Conservation (phyloP, 164 flowering plant genomes). For the Chimonanthus praecox region DNA sequence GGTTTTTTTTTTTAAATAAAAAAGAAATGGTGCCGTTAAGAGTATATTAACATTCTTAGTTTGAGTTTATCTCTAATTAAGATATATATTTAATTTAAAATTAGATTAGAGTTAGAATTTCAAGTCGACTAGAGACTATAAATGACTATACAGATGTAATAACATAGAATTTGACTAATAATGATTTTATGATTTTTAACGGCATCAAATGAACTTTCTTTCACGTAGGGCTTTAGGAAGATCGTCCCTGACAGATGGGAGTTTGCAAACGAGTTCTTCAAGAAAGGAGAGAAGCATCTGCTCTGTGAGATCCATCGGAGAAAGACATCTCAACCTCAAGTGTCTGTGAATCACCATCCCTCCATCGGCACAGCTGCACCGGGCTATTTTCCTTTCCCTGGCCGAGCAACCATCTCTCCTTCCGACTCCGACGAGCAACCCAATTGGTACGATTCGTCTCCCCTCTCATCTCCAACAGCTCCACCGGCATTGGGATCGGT, state of each 20-base stretch:
- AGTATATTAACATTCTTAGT: too few relatives aligned
- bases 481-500: slow-evolving; percentile 13
- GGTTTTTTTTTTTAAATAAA: too few relatives aligned
- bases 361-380: slow-evolving; percentile 13
- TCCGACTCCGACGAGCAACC: slow-evolving; percentile 59
- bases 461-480: slow-evolving; percentile 9
- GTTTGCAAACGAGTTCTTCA: slow-evolving; percentile 92
- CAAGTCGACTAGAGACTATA: too few relatives aligned
- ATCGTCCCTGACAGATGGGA: slow-evolving; percentile 98
- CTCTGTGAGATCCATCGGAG: slow-evolving; percentile 93
- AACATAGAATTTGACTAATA: too few relatives aligned
- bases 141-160: too few relatives aligned
- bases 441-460: slow-evolving; percentile 56
- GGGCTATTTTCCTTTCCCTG: slow-evolving; percentile 36
- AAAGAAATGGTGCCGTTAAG: too few relatives aligned
- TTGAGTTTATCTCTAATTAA: too few relatives aligned
- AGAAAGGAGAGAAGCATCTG: slow-evolving; percentile 85
- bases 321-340: slow-evolving; percentile 68
- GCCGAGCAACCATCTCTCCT: slow-evolving; percentile 51
- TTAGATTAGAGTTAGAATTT: too few relatives aligned
- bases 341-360: slow-evolving; percentile 30
- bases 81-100: too few relatives aligned
- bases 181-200: too few relatives aligned
- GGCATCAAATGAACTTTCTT: not conserved
- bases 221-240: slow-evolving; percentile 84